These are phyloP conservation scores for Linnemannia schmuckeri DNA, from an alignment of 192 early-diverging fungal species.

Conservation along the genomic window DNA sequence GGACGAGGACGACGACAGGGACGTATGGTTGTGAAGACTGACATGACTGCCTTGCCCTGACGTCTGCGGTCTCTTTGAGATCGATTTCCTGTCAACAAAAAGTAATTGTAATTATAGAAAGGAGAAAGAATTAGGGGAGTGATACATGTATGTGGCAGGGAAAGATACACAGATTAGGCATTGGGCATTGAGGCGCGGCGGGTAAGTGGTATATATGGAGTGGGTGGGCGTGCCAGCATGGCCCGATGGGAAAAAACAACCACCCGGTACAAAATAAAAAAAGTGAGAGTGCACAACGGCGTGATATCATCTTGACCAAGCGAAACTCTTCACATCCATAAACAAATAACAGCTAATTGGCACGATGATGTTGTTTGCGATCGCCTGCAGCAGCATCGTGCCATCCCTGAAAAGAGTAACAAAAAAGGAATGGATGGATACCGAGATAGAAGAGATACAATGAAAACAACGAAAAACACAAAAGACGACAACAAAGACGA, in stretches of 20 bases:
- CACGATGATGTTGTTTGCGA: background rate
- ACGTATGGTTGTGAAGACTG: constrained; percentile 19
- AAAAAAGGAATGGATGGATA: background rate
- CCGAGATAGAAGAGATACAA: background rate
- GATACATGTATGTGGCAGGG: background rate
- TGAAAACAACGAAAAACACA: background rate
- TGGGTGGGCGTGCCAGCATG: background rate
- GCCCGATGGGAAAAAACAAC: background rate
- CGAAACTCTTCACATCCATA: background rate
- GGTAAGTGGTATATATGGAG: no score
- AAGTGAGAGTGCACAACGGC: background rate
- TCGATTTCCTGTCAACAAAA: constrained; percentile 22
- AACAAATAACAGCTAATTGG: background rate
- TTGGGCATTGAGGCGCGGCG: no score
- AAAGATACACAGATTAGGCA: no score
- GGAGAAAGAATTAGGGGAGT: background rate
- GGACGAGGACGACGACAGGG: background rate
- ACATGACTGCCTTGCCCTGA: constrained; percentile 42
- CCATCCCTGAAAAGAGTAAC: background rate
- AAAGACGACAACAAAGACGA: background rate
- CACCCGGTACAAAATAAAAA: background rate
- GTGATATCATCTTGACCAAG: background rate
- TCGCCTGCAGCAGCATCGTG: constrained; percentile 6
- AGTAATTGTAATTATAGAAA: background rate
- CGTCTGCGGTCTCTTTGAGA: constrained; percentile 33